Evolutionary conservation across 768 basidiomycete genomes (phyloP).

Genomic region (Rubroboletus satanas): DNA sequence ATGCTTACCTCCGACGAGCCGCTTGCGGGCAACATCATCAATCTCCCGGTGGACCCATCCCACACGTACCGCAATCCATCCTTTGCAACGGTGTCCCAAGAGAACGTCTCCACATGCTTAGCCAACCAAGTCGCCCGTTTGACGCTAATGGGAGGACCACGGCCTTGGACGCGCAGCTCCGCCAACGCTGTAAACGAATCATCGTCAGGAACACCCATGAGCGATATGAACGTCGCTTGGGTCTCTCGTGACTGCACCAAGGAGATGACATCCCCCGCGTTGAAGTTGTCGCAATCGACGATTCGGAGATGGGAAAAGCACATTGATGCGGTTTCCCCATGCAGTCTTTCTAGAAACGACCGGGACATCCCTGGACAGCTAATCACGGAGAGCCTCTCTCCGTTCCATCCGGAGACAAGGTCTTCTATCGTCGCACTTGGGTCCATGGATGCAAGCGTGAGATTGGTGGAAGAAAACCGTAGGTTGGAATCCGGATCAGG

Average conservation of each 20-base stretch:
- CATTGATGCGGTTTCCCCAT: not conserved
- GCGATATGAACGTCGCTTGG: not conserved
- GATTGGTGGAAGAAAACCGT: not conserved
- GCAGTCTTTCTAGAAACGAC: not conserved
- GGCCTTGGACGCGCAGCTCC: constrained; percentile 1
- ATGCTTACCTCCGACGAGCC: not conserved
- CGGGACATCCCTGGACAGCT: constrained; percentile 1
- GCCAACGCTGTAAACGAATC: not conserved
- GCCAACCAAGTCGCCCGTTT: constrained; percentile 4
- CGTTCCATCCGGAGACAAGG: constrained; percentile 6
- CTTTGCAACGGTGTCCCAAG: constrained; percentile 10
- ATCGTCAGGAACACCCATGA: constrained; percentile 2
- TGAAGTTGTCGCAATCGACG: constrained; percentile 7
- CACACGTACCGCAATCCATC: constrained; percentile 7
- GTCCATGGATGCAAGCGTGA: constrained; percentile 1
- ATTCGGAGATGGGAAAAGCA: constrained; percentile 2
- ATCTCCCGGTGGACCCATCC: not conserved
- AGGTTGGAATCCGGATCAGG: not conserved
- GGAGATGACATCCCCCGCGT: not conserved
- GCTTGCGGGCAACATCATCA: not conserved
- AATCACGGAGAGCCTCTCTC: constrained; percentile 1
- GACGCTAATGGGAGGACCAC: constrained; percentile 4
- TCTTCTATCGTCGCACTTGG: not conserved
- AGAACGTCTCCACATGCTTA: constrained; percentile 3
- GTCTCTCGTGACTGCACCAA: constrained; percentile 6